Conservation (phyloP, 306 rosid genomes). For the Fagus crenata region DNA sequence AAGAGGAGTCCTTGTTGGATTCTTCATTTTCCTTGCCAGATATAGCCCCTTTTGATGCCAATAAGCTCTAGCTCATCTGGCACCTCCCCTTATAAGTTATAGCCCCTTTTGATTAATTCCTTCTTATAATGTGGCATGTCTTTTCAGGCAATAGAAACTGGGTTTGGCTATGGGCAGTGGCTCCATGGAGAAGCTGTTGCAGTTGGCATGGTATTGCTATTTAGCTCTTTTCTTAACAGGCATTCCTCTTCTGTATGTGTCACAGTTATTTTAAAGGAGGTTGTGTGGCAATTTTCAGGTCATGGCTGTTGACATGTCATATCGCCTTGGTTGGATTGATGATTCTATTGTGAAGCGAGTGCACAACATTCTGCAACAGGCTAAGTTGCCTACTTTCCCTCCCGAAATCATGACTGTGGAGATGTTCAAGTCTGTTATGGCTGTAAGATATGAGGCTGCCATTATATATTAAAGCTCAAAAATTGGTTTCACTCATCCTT, state of each 20-base stretch:
- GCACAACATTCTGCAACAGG: conserved; percentile 55
- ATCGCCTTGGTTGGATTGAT: conserved; percentile 94
- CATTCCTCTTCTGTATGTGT: conserved; percentile 5
- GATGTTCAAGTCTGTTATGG: conserved; percentile 89
- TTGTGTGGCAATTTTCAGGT: conserved; percentile 52
- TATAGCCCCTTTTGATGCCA: conserved; percentile 10
- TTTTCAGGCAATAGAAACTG: conserved; percentile 85
- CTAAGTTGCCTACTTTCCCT: conserved; percentile 71
- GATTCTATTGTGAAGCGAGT: conserved; percentile 80
- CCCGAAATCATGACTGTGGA: conserved; percentile 75
- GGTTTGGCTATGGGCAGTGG: conserved; percentile 89
- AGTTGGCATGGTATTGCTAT: conserved; percentile 72
- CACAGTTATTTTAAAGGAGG: conserved; percentile 23
- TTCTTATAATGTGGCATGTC: conserved; percentile 27
- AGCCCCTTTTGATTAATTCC: conserved; percentile 15
- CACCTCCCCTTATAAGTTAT: not conserved
- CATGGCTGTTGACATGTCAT: conserved; percentile 95
- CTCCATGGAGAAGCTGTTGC: conserved; percentile 99
- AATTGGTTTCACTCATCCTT: conserved; percentile 8
- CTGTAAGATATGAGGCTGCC: conserved; percentile 51
- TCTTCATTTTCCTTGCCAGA: conserved; percentile 17
- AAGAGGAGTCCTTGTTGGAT: not conserved
- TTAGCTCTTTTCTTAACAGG: conserved; percentile 14
- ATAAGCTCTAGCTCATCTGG: too few species aligned
- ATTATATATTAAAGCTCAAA: not conserved